phyloP scores from a whole-genome alignment of 148 eudicot genomes.

The Cornus controversa region DNA sequence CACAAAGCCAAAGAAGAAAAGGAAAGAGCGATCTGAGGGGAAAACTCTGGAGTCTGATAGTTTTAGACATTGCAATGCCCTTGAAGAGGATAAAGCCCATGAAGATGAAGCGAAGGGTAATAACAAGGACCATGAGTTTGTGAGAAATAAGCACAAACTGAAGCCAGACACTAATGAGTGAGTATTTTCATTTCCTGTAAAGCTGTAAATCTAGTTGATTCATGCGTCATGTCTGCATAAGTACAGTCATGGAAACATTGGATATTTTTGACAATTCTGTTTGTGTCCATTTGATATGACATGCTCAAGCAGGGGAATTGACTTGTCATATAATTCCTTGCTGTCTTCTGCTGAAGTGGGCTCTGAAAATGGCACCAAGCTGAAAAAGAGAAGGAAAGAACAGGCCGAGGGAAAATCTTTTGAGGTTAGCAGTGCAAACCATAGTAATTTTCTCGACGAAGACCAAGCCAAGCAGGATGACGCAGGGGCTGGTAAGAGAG shows the following conservation, averaged over 20 bases:
- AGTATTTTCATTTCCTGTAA: neutral
- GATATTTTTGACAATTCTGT: neutral
- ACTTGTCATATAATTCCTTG: neutral
- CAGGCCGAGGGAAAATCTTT: slow-evolving; percentile 6
- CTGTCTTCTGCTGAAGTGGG: slow-evolving; percentile 21
- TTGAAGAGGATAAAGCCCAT: slow-evolving; percentile 17
- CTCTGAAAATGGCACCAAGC: slow-evolving; percentile 23
- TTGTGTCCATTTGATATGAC: neutral
- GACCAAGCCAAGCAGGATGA: slow-evolving; percentile 8
- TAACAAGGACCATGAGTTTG: neutral
- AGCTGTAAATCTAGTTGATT: neutral
- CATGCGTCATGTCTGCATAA: neutral
- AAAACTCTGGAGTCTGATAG: slow-evolving; percentile 15
- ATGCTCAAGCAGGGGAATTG: slow-evolving; percentile 22
- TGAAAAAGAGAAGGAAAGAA: slow-evolving; percentile 40
- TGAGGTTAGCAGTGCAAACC: slow-evolving; percentile 5
- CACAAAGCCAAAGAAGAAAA: slow-evolving; percentile 26
- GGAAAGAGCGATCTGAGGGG: slow-evolving; percentile 26
- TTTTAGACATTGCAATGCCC: neutral
- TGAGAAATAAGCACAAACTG: slow-evolving; percentile 1
- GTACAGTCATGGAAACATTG: neutral
- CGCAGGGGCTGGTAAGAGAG: neutral
- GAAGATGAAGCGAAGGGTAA: slow-evolving; percentile 14
- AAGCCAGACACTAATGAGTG: slow-evolving; percentile 10
- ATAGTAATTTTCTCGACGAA: neutral